A percentile compares a stretch with the other conserved stretches of the same genome.
phyloP scores from a whole-genome alignment of 768 basidiomycete genomes.

The Lactifluus subvellereus region DNA sequence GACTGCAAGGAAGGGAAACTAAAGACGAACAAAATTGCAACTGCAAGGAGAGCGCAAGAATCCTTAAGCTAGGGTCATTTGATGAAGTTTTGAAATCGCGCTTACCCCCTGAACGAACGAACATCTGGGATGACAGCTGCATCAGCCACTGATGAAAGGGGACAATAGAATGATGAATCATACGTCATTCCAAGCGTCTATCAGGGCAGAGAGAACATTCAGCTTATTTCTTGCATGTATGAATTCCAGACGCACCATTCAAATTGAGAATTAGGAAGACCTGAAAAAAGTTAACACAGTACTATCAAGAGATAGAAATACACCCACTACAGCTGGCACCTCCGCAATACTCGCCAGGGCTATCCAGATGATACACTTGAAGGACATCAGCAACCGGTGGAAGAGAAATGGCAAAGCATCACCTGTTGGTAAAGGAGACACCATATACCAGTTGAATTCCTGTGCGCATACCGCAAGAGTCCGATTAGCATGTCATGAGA shows the following conservation, averaged over 20 bases:
- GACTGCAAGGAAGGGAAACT: not conserved
- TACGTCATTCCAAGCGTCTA: slow-evolving; percentile 15
- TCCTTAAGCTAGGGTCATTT: not conserved
- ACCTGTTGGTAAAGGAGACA: slow-evolving; percentile 6
- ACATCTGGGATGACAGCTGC: not conserved
- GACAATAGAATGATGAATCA: not conserved
- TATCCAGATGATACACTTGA: not conserved
- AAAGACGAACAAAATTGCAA: not conserved
- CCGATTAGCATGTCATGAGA: not conserved
- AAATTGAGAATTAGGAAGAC: slow-evolving; percentile 8
- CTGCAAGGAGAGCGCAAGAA: not conserved
- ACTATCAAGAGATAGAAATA: not conserved
- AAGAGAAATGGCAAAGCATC: not conserved
- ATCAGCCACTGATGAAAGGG: not conserved
- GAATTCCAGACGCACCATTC: slow-evolving; percentile 3
- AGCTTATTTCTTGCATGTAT: not conserved
- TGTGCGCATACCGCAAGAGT: not conserved
- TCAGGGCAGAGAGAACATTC: not conserved
- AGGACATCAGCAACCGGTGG: not conserved
- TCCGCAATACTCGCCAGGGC: not conserved
- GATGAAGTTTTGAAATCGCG: not conserved
- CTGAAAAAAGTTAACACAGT: not conserved
- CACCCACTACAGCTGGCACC: not conserved
- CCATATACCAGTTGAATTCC: not conserved
- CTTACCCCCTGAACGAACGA: not conserved